phyloP scores from a whole-genome alignment of 257 asterid species.

The Nicotiana sylvestris region DNA sequence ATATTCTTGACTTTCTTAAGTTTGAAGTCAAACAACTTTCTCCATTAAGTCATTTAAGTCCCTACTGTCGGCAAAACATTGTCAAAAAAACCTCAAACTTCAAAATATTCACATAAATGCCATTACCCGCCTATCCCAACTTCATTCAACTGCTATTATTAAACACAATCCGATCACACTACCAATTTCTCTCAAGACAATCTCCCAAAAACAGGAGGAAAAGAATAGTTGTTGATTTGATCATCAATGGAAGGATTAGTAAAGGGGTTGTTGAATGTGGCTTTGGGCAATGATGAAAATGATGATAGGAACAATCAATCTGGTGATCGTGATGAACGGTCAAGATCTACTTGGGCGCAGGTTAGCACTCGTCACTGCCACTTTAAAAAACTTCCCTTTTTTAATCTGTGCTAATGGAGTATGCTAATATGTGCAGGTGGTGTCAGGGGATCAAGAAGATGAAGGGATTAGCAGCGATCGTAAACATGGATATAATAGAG shows the following conservation, averaged over 20 bases:
- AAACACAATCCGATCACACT: neutral
- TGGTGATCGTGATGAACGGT: conserved; percentile 38
- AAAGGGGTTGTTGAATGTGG: conserved; percentile 56
- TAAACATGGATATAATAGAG: conserved; percentile 15
- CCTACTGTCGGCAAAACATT: conserved; percentile 4
- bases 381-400: neutral
- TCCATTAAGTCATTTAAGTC: neutral
- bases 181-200: neutral
- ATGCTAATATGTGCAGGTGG: conserved; percentile 53
- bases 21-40: neutral
- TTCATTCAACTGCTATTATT: conserved; percentile 12
- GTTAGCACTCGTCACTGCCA: conserved; percentile 24
- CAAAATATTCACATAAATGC: neutral
- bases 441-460: conserved; percentile 45
- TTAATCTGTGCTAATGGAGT: neutral
- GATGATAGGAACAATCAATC: conserved; percentile 7
- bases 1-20: neutral
- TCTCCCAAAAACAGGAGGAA: neutral
- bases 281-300: conserved; percentile 38
- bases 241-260: conserved; percentile 59
- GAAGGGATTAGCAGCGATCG: conserved; percentile 26
- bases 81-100: conserved; percentile 5
- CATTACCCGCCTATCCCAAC: conserved; percentile 14
- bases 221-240: neutral
- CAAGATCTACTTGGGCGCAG: conserved; percentile 88